Evolutionary conservation across 352 stramenopile species (phyloP).

Genomic region (Globisporangium spiculum): DNA sequence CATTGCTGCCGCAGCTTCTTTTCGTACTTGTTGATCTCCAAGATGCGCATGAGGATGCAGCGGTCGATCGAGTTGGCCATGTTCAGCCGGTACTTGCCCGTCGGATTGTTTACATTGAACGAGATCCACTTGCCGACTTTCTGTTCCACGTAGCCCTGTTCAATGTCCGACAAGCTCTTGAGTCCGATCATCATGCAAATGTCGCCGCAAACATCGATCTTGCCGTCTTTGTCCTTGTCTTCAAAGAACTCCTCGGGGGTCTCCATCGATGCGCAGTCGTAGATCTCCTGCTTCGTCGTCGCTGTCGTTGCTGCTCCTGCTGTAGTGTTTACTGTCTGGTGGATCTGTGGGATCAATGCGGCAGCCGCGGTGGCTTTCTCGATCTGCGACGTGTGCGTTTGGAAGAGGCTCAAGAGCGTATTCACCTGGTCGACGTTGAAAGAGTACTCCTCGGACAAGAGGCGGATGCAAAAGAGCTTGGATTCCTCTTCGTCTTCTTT

Average conservation of each 20-base stretch:
- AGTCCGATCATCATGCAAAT: conserved; percentile 77
- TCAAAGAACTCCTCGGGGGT: conserved; percentile 66
- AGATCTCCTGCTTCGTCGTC: conserved; percentile 32
- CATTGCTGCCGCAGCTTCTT: conserved; percentile 46
- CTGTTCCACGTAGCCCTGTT: conserved; percentile 66
- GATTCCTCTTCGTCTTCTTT: conserved; percentile 53
- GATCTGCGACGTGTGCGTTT: conserved; percentile 59
- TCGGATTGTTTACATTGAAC: conserved; percentile 71
- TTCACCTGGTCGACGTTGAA: conserved; percentile 61
- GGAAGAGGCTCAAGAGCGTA: conserved; percentile 52
- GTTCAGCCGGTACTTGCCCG: conserved; percentile 61
- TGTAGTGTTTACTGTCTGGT: conserved; percentile 18
- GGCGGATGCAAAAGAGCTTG: conserved; percentile 59
- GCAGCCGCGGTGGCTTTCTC: conserved; percentile 67
- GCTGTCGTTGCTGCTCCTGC: neutral
- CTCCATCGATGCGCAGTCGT: conserved; percentile 60
- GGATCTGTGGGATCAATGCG: conserved; percentile 63
- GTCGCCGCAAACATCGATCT: conserved; percentile 78
- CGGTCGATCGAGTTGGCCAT: conserved; percentile 70
- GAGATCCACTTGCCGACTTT: conserved; percentile 79
- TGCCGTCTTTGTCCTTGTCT: conserved; percentile 76
- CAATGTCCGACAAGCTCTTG: conserved; percentile 55
- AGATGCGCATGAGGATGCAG: conserved; percentile 67
- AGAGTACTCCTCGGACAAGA: conserved; percentile 59
- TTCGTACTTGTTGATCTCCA: conserved; percentile 63